Evolutionary conservation across 768 basidiomycete genomes (phyloP), one percentile per base, ranked within the genome.

Genomic region (Tulasnella sp.): DNA sequence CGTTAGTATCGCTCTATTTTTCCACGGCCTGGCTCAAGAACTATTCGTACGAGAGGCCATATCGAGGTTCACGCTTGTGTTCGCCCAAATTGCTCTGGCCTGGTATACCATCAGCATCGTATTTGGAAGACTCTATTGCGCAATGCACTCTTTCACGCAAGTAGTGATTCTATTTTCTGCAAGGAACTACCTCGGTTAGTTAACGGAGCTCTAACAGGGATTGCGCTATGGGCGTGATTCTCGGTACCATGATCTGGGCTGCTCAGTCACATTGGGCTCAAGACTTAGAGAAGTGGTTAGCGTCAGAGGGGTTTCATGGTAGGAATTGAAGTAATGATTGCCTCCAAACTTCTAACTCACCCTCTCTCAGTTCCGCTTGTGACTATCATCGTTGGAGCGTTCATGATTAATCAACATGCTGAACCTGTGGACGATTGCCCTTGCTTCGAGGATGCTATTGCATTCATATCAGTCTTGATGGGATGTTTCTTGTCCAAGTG

Each of bases 371-470:
- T 63, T 33, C 61, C 60, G 22, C 34, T 59, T 10, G 45, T 55
- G 16, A 40, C 59, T 10, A 54, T 62, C 3, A 48, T 59, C 0
- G 55, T 83, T n/a, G 78, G 75, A 51, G 67, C 89, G 12, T 67
- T 85, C 4, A 66, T 83, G 16, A 81, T 92, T n/a, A 82, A 90
- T 60, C 78, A 85, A 55, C 89, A 92, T 60, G 90, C 92, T 0
- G 83, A 92, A 58, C 93, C 93, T 0, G 85, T 93, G 7, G 92
- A 98, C 52, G 89, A 93, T 59, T 96, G 93, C 58, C 93, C 93
- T 2, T 96, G 93, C 65, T 99, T 95, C 65, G 93, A 95, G 62
- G 93, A 98, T 60, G 88, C 92, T 3, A 92, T 96, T 45, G 90
- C 93, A 0, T 83, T 91, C 57, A 67, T 84, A n/a, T 81, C 85